phyloP scores from a whole-genome alignment of 805 yeast species.

The Saturnispora gosingensis region DNA sequence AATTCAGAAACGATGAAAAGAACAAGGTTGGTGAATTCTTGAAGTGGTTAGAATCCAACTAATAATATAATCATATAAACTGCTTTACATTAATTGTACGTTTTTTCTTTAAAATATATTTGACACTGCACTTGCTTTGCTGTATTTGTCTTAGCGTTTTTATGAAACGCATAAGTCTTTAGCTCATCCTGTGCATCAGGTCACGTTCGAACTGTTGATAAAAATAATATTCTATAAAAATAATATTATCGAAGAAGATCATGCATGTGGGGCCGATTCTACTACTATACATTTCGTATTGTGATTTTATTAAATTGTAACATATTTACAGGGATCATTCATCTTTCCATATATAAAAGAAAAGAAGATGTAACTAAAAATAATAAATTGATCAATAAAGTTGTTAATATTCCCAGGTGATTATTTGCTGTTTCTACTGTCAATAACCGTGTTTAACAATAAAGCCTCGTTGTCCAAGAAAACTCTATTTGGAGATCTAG shows the following conservation, averaged over 20 bases:
- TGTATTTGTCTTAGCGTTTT: background rate
- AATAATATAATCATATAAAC: background rate
- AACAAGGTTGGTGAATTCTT: conserved; percentile 58
- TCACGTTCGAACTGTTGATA: background rate
- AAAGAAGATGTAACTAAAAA: background rate
- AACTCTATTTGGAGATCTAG: conserved; percentile 85
- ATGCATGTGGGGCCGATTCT: background rate
- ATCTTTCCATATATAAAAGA: background rate
- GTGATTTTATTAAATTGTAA: background rate
- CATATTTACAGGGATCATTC: background rate
- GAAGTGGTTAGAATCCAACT: conserved; percentile 56
- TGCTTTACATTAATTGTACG: background rate
- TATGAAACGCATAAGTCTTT: background rate
- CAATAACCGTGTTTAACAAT: conserved; percentile 79
- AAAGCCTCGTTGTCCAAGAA: conserved; percentile 87
- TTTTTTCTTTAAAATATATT: background rate
- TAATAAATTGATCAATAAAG: background rate
- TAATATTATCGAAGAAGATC: background rate
- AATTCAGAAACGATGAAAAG: conserved; percentile 65
- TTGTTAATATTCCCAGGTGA: background rate
- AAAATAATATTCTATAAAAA: background rate
- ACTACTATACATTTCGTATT: background rate
- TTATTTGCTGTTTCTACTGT: conserved; percentile 45
- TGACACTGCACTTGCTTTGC: background rate
- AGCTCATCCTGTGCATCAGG: background rate